phyloP scores from a whole-genome alignment of 1,284 basidiomycete genomes.

The Hypsizygus ulmarius region DNA sequence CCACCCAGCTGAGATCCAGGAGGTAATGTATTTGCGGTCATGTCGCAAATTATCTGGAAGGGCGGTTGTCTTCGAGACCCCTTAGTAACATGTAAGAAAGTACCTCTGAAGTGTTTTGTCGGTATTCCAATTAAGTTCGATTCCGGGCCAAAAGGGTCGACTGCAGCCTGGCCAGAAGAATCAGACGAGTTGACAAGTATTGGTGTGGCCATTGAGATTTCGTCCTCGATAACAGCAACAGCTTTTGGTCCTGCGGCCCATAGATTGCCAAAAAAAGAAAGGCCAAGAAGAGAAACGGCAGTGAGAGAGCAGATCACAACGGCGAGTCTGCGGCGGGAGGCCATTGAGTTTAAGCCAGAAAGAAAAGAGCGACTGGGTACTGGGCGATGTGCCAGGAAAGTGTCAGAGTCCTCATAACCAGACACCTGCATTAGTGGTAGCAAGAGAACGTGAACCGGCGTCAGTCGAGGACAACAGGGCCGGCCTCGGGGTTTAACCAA shows the following conservation, averaged over 20 bases:
- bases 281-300: constrained; percentile 33
- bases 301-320: constrained; percentile 25
- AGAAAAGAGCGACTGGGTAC: constrained; percentile 3
- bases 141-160: constrained; percentile 25
- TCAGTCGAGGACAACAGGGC: too few species aligned
- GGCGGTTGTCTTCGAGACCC: not conserved
- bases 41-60: constrained; percentile 46
- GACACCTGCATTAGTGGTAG: too few species aligned
- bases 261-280: constrained; percentile 27
- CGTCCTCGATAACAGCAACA: constrained; percentile 7
- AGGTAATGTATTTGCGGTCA: constrained; percentile 62
- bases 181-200: constrained; percentile 7
- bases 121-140: constrained; percentile 47
- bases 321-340: constrained; percentile 12
- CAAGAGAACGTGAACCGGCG: too few species aligned
- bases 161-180: constrained; percentile 2
- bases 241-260: constrained; percentile 20
- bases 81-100: constrained; percentile 3
- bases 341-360: constrained; percentile 3
- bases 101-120: constrained; percentile 54
- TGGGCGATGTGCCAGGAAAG: constrained; percentile 4
- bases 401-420: constrained; percentile 14
- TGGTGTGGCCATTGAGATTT: not conserved
- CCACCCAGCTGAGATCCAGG: constrained; percentile 71
- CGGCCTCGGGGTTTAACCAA: too few species aligned